Evolutionary conservation across 78 protist species (phyloP).

Genomic region (Creolimax fragrantissima): DNA sequence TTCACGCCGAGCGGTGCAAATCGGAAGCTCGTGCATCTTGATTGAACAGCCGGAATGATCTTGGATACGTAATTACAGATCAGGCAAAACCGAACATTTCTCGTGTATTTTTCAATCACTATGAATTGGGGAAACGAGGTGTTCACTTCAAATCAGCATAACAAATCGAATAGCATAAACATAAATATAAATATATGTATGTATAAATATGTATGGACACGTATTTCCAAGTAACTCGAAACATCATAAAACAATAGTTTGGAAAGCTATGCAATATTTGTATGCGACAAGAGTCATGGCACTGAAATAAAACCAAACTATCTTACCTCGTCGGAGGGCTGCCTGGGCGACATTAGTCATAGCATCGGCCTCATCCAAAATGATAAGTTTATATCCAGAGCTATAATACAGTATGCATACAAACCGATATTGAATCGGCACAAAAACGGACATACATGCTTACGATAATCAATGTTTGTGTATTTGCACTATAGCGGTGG

Average conservation of each 20-base stretch:
- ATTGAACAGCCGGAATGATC: constrained; percentile 84
- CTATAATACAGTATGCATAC: not conserved
- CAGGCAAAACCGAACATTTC: constrained; percentile 79
- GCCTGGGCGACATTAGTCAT: constrained; percentile 87
- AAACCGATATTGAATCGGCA: too few species aligned
- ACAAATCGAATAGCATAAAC: too few species aligned
- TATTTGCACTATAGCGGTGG: not conserved
- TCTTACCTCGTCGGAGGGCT: constrained; percentile 79
- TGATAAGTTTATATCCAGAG: constrained; percentile 71
- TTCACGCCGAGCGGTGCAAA: constrained; percentile 69
- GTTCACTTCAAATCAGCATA: not conserved
- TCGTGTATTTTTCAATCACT: constrained; percentile 73
- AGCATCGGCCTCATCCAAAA: constrained; percentile 91
- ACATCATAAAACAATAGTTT: too few species aligned
- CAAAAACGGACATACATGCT: too few species aligned
- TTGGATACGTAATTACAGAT: constrained; percentile 85
- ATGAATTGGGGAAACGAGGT: not conserved
- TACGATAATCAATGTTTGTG: too few species aligned
- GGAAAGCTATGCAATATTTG: too few species aligned
- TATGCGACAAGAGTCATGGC: too few species aligned
- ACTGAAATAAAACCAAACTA: not conserved
- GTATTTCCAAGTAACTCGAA: too few species aligned
- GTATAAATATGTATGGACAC: too few species aligned
- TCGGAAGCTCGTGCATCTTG: constrained; percentile 86
- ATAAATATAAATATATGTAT: too few species aligned